Conservation (phyloP, 306 rosid genomes). For the Trichosanthes cucumerina region DNA sequence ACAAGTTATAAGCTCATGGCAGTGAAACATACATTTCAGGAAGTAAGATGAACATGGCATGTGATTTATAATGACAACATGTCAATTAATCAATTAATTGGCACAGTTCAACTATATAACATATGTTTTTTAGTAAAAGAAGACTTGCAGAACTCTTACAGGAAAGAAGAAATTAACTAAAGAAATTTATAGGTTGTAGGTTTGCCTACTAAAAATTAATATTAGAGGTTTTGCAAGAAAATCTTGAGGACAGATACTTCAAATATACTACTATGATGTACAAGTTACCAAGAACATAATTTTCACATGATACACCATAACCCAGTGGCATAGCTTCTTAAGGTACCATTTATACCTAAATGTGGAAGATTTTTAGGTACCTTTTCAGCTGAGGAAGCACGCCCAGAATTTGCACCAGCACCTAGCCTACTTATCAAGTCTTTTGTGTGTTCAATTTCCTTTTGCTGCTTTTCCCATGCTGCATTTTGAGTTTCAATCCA, state of each 20-base stretch:
- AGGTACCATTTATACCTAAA: not conserved
- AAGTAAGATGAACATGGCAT: not conserved
- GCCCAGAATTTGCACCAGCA: slow-evolving; percentile 93
- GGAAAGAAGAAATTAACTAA: not conserved
- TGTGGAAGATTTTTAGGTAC: slow-evolving; percentile 22
- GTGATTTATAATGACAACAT: not conserved
- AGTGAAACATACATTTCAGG: not conserved
- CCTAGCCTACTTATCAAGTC: slow-evolving; percentile 78
- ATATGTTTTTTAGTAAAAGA: not conserved
- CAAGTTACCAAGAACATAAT: not conserved
- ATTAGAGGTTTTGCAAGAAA: not conserved
- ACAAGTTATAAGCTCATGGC: not conserved
- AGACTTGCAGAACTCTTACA: not conserved
- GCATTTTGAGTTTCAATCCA: slow-evolving; percentile 88
- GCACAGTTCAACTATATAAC: not conserved
- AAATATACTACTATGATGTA: not conserved
- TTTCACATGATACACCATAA: not conserved
- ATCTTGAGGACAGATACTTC: not conserved
- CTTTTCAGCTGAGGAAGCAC: slow-evolving; percentile 96
- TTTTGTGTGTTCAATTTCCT: slow-evolving; percentile 80
- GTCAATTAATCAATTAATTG: not conserved
- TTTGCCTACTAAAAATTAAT: not conserved
- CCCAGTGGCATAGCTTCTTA: not conserved
- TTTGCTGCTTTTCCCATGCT: slow-evolving; percentile 99
- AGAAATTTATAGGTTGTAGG: not conserved